Base-by-base conservation (phyloP, 2,329 filamentous ascomycete genomes). In the Verticillium zaregamsianum region DNA sequence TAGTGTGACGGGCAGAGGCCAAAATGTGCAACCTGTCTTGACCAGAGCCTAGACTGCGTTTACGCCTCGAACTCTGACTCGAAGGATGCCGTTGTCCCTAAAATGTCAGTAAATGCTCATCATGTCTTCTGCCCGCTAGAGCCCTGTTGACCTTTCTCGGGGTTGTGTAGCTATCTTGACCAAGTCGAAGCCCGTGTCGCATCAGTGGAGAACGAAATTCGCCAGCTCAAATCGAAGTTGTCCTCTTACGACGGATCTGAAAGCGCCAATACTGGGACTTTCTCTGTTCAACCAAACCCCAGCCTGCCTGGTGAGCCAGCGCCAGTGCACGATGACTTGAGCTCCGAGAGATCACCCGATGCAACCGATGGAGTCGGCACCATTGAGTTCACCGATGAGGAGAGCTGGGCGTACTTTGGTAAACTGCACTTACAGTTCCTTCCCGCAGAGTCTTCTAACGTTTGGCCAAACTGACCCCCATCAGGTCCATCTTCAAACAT, bases 1-100 rank as follows among this genome's bases (percentile, higher is more conserved):
- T 52, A 69, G 66, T 68, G 67, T n/a, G 65, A 68, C 45, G 68
- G 68, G 17, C 60, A 60, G 9, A 61, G 68, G 28, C 68, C 68
- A 2, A 63, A 62, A 25, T 69, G 67, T 35, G 63, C 63, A n/a
- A 62, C 64, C 14, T 69, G 67, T 45, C 39, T 57, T 12, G 55
- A 66, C 39, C 62, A 66, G 25, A 59, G 59, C 9, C 57, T 69
- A 28, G 61, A 68, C 14, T 69, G 67, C 55, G 57, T 68, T 39
- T 69, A 68, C 54, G 65, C 66, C 23, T 62, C 62, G 17, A 63
- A 58, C 14, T 59, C 63, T 17, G 63, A 58, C 3, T 39, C 59
- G 39, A 63, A 55, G 20, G 60, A 60, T 5, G 62, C 62, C 2
- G 5, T 65, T 31, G 63, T 65, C 8, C 63, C 62, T 2, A 65